These are phyloP conservation scores for Asterionellopsis glacialis DNA, from an alignment of 108 stramenopile species.

Conservation along the genomic window DNA sequence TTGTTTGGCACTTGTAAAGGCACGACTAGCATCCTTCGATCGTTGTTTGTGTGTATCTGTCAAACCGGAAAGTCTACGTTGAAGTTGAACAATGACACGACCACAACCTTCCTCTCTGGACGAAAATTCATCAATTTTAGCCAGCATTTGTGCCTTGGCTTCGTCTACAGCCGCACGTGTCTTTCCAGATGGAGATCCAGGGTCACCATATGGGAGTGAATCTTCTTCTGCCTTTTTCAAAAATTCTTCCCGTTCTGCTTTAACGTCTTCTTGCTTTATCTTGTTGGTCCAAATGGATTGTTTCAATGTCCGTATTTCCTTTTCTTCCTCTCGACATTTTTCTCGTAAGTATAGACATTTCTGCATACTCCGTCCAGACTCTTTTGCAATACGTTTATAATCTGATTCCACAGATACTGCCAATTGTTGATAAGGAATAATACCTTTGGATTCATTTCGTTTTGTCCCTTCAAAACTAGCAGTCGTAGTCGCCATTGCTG, in stretches of 20 bases:
- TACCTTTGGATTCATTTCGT: background rate
- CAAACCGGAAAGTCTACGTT: conserved; percentile 22
- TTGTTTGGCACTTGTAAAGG: background rate
- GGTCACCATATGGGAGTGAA: background rate
- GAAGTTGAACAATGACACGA: conserved; percentile 41
- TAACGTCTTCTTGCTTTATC: background rate
- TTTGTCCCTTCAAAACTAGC: background rate
- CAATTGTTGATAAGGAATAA: background rate
- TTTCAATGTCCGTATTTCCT: conserved; percentile 17
- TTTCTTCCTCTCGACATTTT: conserved; percentile 9
- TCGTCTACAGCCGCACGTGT: background rate
- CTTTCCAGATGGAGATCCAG: conserved; percentile 2
- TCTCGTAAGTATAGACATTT: conserved; percentile 18
- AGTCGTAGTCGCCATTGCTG: background rate
- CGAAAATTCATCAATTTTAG: conserved; percentile 2
- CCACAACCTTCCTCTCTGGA: background rate
- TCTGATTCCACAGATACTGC: conserved; percentile 10
- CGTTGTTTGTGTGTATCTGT: conserved; percentile 1
- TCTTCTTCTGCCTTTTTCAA: background rate
- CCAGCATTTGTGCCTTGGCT: conserved; percentile 2
- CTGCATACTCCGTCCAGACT: conserved; percentile 14
- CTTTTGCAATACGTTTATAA: conserved; percentile 3
- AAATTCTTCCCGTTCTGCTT: background rate
- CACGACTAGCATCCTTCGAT: conserved; percentile 17
- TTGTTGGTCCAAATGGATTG: conserved; percentile 4